phyloP scores from a whole-genome alignment of 2,329 filamentous ascomycete genomes.

The Colletotrichum godetiae region DNA sequence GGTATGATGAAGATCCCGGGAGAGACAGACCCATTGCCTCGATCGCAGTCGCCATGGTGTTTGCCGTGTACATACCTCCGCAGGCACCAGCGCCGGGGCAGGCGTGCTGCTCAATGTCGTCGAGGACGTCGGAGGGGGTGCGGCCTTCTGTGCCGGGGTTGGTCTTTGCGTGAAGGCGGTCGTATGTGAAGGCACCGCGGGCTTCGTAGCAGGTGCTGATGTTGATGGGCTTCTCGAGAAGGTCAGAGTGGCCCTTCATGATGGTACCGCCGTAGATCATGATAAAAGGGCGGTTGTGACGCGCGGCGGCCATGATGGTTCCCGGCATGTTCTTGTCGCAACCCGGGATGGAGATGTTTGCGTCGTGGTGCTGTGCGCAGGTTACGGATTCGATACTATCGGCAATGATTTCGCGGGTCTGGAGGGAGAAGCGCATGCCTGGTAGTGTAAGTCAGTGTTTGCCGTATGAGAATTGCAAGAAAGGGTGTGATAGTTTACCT shows the following conservation, averaged over 20 bases:
- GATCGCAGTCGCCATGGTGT: constrained; percentile 92
- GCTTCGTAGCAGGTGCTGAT: constrained; percentile 91
- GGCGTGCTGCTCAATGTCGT: constrained; percentile 83
- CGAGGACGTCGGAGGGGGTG: constrained; percentile 81
- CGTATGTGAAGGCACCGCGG: constrained; percentile 83
- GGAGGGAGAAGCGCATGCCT: constrained; percentile 95
- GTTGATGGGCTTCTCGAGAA: constrained; percentile 84
- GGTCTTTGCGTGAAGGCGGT: constrained; percentile 77
- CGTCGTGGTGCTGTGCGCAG: constrained; percentile 91
- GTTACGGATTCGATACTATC: constrained; percentile 95
- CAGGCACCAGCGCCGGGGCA: constrained; percentile 77
- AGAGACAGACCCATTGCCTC: constrained; percentile 88
- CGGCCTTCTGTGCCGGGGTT: constrained; percentile 71
- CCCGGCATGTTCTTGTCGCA: constrained; percentile 99
- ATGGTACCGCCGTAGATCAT: constrained; percentile 98
- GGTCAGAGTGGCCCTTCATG: constrained; percentile 82
- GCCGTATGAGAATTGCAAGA: background rate
- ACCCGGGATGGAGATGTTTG: constrained; percentile 91
- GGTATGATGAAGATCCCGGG: constrained; percentile 86
- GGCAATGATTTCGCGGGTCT: constrained; percentile 91
- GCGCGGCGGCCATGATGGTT: constrained; percentile 87
- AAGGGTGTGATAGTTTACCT: constrained; percentile 61
- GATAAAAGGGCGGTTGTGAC: constrained; percentile 90
- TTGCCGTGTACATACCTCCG: constrained; percentile 92
- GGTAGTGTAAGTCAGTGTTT: constrained; percentile 25